These are phyloP conservation scores for Penicillium cosmopolitanum DNA, from an alignment of 495 filamentous ascomycete species.

Conservation along the genomic window DNA sequence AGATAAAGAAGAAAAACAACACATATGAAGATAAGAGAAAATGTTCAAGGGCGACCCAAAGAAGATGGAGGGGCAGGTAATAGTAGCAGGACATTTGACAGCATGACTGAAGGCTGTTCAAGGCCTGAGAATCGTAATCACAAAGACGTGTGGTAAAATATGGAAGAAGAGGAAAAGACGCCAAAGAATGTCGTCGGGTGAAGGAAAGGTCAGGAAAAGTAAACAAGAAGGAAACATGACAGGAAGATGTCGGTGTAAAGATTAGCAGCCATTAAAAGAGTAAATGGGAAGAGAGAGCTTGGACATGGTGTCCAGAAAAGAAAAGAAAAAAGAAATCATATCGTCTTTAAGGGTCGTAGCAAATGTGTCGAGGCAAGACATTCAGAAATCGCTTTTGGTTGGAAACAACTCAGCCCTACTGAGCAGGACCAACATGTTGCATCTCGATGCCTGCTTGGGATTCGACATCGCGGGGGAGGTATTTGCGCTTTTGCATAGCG, in stretches of 20 bases:
- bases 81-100: not conserved
- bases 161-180: not conserved
- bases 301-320: not conserved
- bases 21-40: not conserved
- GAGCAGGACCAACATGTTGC: constrained; percentile 50
- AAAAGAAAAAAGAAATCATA: not conserved
- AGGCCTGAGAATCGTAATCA: constrained; percentile 4
- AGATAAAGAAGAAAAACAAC: not conserved
- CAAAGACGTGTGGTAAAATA: not conserved
- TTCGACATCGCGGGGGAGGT: constrained; percentile 54
- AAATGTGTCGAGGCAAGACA: constrained; percentile 2
- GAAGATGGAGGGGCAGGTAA: not conserved
- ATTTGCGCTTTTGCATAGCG: constrained; percentile 61
- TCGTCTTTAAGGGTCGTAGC: constrained; percentile 7
- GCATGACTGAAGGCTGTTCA: constrained; percentile 1
- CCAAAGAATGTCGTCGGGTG: not conserved
- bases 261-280: constrained; percentile 6
- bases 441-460: constrained; percentile 63
- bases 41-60: not conserved
- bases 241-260: constrained; percentile 1
- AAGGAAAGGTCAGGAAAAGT: not conserved
- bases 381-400: constrained; percentile 2
- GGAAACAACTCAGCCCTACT: constrained; percentile 15
- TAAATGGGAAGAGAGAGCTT: not conserved
- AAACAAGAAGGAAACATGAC: constrained; percentile 1